Conservation (phyloP, 2,329 filamentous ascomycete species). For the Dendrostoma leiphaemia region DNA sequence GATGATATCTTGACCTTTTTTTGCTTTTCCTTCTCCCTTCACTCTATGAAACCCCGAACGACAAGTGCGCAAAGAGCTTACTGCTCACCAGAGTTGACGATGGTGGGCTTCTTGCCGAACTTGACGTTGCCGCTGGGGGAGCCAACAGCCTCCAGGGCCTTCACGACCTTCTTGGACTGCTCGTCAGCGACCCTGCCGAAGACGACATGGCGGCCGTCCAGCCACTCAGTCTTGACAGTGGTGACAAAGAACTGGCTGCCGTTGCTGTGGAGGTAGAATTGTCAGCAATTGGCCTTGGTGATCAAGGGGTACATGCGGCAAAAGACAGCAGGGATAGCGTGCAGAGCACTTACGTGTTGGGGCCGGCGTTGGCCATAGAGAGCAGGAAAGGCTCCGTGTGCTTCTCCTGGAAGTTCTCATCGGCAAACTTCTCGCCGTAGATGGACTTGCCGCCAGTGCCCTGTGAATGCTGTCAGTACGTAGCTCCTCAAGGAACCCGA, state of each 20-base stretch:
- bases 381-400: slow-evolving; percentile 76
- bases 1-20: neutral
- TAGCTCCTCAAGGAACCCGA: neutral
- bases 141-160: slow-evolving; percentile 61
- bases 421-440: slow-evolving; percentile 90
- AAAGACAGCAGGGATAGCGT: too few species aligned
- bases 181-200: slow-evolving; percentile 70
- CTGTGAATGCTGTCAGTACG: slow-evolving; percentile 40
- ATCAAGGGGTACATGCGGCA: neutral
- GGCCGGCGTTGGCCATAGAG: slow-evolving; percentile 94
- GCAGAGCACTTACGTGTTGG: slow-evolving; percentile 70
- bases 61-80: slow-evolving; percentile 32
- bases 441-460: slow-evolving; percentile 91
- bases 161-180: slow-evolving; percentile 51
- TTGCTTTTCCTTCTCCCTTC: neutral
- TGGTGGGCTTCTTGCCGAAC: slow-evolving; percentile 57
- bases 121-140: slow-evolving; percentile 53
- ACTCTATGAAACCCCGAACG: slow-evolving; percentile 1
- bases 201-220: slow-evolving; percentile 80
- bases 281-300: neutral
- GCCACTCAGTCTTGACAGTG: slow-evolving; percentile 84
- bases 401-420: slow-evolving; percentile 83
- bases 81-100: slow-evolving; percentile 50
- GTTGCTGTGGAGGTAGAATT: slow-evolving; percentile 64
- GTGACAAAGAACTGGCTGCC: slow-evolving; percentile 98